Base-by-base conservation (phyloP, 306 rosid genomes). In the Purshia tridentata region DNA sequence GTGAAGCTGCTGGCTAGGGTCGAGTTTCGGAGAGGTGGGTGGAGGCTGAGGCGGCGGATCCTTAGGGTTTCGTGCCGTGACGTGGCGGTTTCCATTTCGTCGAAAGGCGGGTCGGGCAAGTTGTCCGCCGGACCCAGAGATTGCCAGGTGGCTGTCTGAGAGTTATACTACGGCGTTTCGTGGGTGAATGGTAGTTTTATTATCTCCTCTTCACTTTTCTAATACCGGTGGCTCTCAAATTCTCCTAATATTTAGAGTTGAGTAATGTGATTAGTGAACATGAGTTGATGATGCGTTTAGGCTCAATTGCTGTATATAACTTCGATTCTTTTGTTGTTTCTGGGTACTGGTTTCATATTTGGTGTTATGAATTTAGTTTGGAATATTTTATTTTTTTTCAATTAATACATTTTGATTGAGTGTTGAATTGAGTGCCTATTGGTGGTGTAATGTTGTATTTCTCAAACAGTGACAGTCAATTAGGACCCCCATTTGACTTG, bases 101-200 rank as follows among this genome's bases (percentile, higher is more conserved):
- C 85, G 10, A 29, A 72, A 3, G 48, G 78, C 56, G 70, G 72
- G 12, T 80, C 91, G 9, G 96, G 93, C 9, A 81, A 57, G 35
- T 53, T 94, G 48, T 19, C 66, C 9, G 89, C 87, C 1, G 90
- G 76, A 20, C 20, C 81, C 1, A 79, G 73, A 67, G 79, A 72
- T 2, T 94, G 97, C 83, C 82, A 78, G 88, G 99, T 94, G 75
- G 85, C 72, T 52, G 76, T 82, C 23, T 89, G 84, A 91, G 49
- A 4, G 16, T 8, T 16, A 13, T 5, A 47, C 29, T 40, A 18
- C 19, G 65, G 2, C 19, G 74, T 62, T 44, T 16, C 41, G 51
- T 29, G 15, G 35, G 35, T 1, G 6, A 16, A 16, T 61, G 47
- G 67, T 61, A 61, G 0, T 40, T 14, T 7, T 7, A 3, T 18